Conservation (phyloP, 306 rosid genomes). For the Trifolium pratense region DNA sequence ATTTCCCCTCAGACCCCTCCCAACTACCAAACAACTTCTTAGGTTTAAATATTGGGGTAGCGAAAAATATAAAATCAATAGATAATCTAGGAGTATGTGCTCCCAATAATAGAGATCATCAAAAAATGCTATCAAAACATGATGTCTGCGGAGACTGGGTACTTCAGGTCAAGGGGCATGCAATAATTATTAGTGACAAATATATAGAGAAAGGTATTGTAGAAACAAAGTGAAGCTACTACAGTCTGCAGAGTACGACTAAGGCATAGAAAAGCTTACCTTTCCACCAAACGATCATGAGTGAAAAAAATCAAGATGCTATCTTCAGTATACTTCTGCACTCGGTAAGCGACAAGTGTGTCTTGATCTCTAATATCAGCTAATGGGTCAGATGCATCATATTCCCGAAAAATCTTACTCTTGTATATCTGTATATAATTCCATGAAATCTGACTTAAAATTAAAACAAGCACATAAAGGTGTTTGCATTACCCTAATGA, state of each 20-base stretch:
- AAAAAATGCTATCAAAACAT: conserved; percentile 24
- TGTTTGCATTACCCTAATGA: conserved; percentile 30
- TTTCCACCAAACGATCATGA: conserved; percentile 55
- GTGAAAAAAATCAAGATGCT: conserved; percentile 57
- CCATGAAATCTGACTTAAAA: conserved; percentile 29
- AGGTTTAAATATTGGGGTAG: neutral
- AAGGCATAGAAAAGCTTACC: conserved; percentile 51
- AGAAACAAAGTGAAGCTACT: conserved; percentile 6
- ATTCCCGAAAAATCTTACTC: conserved; percentile 51
- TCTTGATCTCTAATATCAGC: conserved; percentile 74
- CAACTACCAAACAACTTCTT: neutral
- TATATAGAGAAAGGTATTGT: neutral
- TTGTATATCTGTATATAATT: conserved; percentile 56
- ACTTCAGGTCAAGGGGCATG: conserved; percentile 7
- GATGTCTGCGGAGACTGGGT: conserved; percentile 18
- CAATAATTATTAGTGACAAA: conserved; percentile 14
- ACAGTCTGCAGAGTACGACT: conserved; percentile 5
- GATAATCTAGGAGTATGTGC: conserved; percentile 26
- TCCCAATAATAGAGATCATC: conserved; percentile 15
- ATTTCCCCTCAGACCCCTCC: neutral
- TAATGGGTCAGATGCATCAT: conserved; percentile 59
- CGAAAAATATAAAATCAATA: conserved; percentile 9
- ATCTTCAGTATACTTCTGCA: conserved; percentile 55
- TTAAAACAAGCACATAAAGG: conserved; percentile 14
- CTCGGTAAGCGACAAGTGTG: conserved; percentile 76